A percentile compares a stretch with the other conserved stretches of the same genome.
phyloP scores from a whole-genome alignment of 1,284 basidiomycete species.

The Paramarasmius palmivorus region DNA sequence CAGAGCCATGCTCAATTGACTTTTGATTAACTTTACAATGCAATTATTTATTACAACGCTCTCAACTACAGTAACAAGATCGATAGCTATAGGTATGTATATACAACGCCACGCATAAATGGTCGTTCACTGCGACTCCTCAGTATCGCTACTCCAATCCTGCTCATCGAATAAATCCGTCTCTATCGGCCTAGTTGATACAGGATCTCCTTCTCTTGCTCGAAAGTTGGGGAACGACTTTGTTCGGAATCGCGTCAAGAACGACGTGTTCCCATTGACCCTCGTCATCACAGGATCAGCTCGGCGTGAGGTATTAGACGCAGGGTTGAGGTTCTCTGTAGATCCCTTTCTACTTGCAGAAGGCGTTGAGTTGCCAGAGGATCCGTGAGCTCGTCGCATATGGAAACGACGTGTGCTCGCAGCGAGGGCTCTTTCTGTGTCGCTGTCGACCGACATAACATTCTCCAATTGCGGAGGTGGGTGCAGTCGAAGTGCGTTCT shows the following conservation, averaged over 20 bases:
- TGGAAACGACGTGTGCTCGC: constrained; percentile 48
- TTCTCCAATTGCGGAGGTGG: constrained; percentile 40
- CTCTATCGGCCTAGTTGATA: no score
- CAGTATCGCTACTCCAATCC: no score
- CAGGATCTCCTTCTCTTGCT: no score
- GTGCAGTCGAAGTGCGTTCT: constrained; percentile 8
- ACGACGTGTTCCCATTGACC: constrained; percentile 9
- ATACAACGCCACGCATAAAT: no score
- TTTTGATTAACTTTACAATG: no score
- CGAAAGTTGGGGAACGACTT: constrained; percentile 44
- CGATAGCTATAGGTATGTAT: not conserved
- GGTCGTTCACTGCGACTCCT: no score
- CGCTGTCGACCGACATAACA: constrained; percentile 61
- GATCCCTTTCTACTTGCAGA: constrained; percentile 23
- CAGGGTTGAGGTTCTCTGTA: constrained; percentile 38
- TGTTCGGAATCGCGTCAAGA: constrained; percentile 24
- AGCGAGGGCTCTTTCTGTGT: constrained; percentile 53
- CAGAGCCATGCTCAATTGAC: no score
- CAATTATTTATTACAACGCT: no score
- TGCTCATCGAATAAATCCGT: no score
- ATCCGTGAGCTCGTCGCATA: constrained; percentile 22
- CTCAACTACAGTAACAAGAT: not conserved
- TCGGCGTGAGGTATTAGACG: constrained; percentile 42
- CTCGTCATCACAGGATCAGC: constrained; percentile 21
- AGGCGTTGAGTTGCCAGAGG: constrained; percentile 21